Evolutionary conservation across 2,329 filamentous ascomycete species (phyloP).

Genomic region (Pseudogymnoascus verrucosus): DNA sequence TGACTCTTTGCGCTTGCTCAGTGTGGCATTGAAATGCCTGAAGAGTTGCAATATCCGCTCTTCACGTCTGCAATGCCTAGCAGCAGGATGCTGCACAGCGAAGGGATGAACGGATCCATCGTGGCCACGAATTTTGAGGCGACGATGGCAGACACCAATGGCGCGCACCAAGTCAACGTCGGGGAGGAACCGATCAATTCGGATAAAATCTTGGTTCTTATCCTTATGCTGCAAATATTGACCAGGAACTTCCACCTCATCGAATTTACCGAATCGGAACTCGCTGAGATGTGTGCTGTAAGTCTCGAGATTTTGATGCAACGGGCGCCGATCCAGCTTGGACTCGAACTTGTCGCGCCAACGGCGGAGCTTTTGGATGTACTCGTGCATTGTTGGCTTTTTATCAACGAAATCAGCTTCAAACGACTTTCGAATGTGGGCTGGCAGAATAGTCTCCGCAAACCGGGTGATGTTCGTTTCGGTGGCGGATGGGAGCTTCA

Average conservation of each 20-base stretch:
- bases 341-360: conserved; percentile 99
- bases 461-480: conserved; percentile 97
- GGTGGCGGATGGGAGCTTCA: conserved; percentile 81
- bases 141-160: conserved; percentile 82
- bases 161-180: conserved; percentile 88
- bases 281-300: conserved; percentile 91
- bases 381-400: conserved; percentile 96
- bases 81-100: conserved; percentile 91
- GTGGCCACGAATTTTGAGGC: conserved; percentile 92
- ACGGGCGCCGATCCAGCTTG: conserved; percentile 78
- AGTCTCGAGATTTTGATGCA: conserved; percentile 54
- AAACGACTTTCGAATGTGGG: conserved; percentile 92
- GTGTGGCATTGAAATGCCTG: conserved; percentile 89
- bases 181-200: conserved; percentile 93
- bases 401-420: conserved; percentile 93
- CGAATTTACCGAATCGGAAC: conserved; percentile 95
- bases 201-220: conserved; percentile 97
- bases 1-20: conserved; percentile 90
- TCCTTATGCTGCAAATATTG: conserved; percentile 97
- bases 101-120: conserved; percentile 97
- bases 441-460: conserved; percentile 88
- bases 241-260: conserved; percentile 94
- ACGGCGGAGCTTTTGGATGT: conserved; percentile 90
- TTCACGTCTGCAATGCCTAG: conserved; percentile 84
- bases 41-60: conserved; percentile 94